phyloP scores from a whole-genome alignment of 768 basidiomycete species.

The Amanita brunnescens region DNA sequence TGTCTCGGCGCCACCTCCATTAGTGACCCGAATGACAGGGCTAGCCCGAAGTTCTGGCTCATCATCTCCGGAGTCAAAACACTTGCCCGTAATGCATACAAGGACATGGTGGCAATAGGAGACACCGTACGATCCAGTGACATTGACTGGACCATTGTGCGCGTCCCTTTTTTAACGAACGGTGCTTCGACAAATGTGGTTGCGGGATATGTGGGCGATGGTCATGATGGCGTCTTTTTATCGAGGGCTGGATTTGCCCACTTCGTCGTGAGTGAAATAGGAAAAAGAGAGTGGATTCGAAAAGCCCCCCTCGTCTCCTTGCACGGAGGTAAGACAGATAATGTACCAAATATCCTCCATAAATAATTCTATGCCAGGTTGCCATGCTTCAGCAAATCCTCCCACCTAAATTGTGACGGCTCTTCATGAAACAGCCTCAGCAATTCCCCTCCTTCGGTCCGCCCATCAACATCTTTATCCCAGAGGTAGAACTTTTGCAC shows the following conservation, averaged over 20 bases:
- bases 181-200: conserved; percentile 34
- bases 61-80: conserved; percentile 34
- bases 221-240: conserved; percentile 38
- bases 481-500: conserved; percentile 85
- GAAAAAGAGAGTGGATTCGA: conserved; percentile 50
- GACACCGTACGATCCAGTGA: conserved; percentile 39
- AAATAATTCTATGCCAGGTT: conserved; percentile 13
- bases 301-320: conserved; percentile 35
- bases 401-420: conserved; percentile 76
- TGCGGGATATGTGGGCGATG: conserved; percentile 65
- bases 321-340: neutral
- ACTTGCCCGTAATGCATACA: conserved; percentile 50
- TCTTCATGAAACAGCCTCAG: conserved; percentile 69
- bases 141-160: conserved; percentile 61
- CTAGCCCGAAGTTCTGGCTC: conserved; percentile 33
- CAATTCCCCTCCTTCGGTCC: conserved; percentile 37
- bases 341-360: neutral
- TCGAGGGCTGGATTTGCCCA: conserved; percentile 50
- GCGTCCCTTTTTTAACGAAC: conserved; percentile 57
- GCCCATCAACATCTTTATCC: conserved; percentile 25
- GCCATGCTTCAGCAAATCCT: conserved; percentile 57
- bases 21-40: conserved; percentile 50
- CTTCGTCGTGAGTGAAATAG: conserved; percentile 52
- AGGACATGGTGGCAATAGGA: conserved; percentile 59
- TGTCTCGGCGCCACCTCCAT: conserved; percentile 62